These are phyloP conservation scores for Zygnema circumcarinatum DNA, from an alignment of 139 green algal species.

Conservation along the genomic window DNA sequence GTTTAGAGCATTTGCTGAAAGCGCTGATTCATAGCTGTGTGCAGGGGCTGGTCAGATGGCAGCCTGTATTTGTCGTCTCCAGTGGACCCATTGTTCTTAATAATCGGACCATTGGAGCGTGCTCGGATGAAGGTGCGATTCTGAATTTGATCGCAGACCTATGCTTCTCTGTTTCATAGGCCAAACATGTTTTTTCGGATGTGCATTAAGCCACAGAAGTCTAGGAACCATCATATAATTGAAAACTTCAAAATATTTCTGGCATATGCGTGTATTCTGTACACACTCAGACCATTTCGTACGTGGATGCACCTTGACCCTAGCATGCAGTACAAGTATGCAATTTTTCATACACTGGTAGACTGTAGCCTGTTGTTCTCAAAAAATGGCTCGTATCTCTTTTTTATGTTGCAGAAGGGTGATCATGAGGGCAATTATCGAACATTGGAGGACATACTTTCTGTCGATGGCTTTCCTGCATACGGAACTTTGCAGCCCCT, in stretches of 20 bases:
- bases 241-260: too few relatives aligned
- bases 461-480: conserved; percentile 3
- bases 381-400: not conserved
- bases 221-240: too few relatives aligned
- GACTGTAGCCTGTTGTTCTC: not conserved
- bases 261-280: not conserved
- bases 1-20: too few relatives aligned
- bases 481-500: not conserved
- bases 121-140: conserved; percentile 28
- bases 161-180: not conserved
- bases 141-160: not conserved
- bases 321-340: not conserved
- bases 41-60: not conserved
- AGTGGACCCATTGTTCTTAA: conserved; percentile 18
- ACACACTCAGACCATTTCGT: too few relatives aligned
- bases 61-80: conserved; percentile 32
- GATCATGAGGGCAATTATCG: conserved; percentile 8
- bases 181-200: not conserved
- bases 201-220: too few relatives aligned
- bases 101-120: not conserved
- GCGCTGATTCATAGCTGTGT: too few relatives aligned
- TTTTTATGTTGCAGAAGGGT: conserved; percentile 1
- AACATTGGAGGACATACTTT: conserved; percentile 26
- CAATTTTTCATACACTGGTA: not conserved
- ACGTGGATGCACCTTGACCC: not conserved